Base-by-base conservation (phyloP, 108 stramenopile species). In the Nitzschia sp. region DNA sequence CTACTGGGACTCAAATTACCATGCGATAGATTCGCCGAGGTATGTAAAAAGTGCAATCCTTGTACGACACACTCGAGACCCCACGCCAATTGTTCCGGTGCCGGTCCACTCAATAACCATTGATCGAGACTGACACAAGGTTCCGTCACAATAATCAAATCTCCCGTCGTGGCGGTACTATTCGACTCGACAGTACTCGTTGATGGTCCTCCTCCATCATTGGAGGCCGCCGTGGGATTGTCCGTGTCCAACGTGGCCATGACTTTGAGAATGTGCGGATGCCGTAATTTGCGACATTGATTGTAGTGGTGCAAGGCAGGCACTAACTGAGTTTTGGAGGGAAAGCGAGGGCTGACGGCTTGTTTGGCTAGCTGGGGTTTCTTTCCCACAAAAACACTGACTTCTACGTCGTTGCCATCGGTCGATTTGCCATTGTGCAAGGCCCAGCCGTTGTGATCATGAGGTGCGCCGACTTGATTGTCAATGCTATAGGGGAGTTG, bases 161-260 rank as follows among this genome's bases (percentile, higher is more conserved):
- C 90, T 27, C 94, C 94, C 21, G 87, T 89, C 4, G 74, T 67
- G 1, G 72, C 70, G 2, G 58, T 62, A 26, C 68, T 66, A 25
- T 77, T 64, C 6, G 81, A 35, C 2, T 70, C 71, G 21, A 30
- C 25, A 0, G 73, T 32, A 29, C 70, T 60, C 3, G 76, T 46
- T 35, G 77, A 33, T 0, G 67, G 23, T 9, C 46, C 21, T 3
- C 25, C 36, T 21, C 76, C 76, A 18, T 71, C 77, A 15, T 60
- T 45, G 2, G 62, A 61, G 21, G 66, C 71, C 17, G 75, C 84
- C 4, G 66, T 71, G 3, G 92, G 92, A 71, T 89, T 82, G 66
- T 94, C 93, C 11, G 93, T 91, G 38, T 94, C 93, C 34, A 94
- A 51, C 0, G 90, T 94, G 29, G 90, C 90, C 32, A 84, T 77